A percentile compares a stretch with the other conserved stretches of the same genome.
These are phyloP conservation scores for Candida peoriensis DNA, from an alignment of 805 yeast genomes.

Conservation along the genomic window DNA sequence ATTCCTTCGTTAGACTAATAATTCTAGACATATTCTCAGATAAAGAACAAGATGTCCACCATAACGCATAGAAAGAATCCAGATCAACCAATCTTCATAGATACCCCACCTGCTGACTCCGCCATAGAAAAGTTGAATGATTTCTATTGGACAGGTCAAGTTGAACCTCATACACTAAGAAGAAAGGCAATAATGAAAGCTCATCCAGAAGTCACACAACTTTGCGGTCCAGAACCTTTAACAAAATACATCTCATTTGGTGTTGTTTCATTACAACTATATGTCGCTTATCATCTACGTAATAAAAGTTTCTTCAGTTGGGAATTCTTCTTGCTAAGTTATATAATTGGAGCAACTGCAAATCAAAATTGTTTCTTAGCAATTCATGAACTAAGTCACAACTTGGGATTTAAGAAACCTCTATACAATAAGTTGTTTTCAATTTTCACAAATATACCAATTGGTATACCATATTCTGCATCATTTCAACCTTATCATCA, in stretches of 20 bases:
- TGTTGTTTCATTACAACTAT: slow-evolving; percentile 66
- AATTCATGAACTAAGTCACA: slow-evolving; percentile 85
- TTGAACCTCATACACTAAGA: slow-evolving; percentile 76
- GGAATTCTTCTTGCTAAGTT: slow-evolving; percentile 59
- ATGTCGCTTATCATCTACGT: slow-evolving; percentile 56
- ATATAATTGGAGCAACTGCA: slow-evolving; percentile 79
- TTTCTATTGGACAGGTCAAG: slow-evolving; percentile 78
- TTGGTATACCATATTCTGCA: slow-evolving; percentile 88
- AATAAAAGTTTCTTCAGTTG: slow-evolving; percentile 46
- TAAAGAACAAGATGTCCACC: slow-evolving; percentile 22
- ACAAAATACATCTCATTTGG: slow-evolving; percentile 70
- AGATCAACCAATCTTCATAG: slow-evolving; percentile 16
- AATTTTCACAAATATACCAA: slow-evolving; percentile 74
- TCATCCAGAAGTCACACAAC: slow-evolving; percentile 73
- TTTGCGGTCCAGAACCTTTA: slow-evolving; percentile 81
- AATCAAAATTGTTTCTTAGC: slow-evolving; percentile 82
- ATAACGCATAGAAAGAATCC: slow-evolving; percentile 26
- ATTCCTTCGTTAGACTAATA: too few relatives aligned
- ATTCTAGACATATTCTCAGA: too few relatives aligned
- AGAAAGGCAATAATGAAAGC: slow-evolving; percentile 68
- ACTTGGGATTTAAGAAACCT: slow-evolving; percentile 76
- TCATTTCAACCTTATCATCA: slow-evolving; percentile 85
- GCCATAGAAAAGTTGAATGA: slow-evolving; percentile 41
- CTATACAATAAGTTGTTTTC: slow-evolving; percentile 72
- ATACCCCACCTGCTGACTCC: slow-evolving; percentile 28